Base-by-base conservation (phyloP, 306 rosid species). In the Cicer cuneatum region DNA sequence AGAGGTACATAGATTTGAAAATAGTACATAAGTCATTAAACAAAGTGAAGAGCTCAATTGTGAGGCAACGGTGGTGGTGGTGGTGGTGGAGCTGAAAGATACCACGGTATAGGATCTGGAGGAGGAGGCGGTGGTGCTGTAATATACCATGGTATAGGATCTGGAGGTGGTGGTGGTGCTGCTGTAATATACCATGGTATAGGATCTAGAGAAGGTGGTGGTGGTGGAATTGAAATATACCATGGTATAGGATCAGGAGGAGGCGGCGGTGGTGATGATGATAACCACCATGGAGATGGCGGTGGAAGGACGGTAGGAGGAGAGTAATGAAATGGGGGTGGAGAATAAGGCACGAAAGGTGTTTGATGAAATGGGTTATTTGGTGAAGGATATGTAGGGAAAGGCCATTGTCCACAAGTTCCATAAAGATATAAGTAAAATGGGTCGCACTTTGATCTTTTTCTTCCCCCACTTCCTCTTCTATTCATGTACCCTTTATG, bases 371-470 rank as follows among this genome's bases (percentile, higher is more conserved):
- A 88, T 0, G 96, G 96, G 74, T 90, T 90, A 56, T 86, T 53
- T 45, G 89, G 90, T 46, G 89, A 88, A 46, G 88, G 92, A 61
- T n/a, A 68, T 2, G 81, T 91, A 46, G 90, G 82, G 18, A 91
- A 91, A 75, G 92, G 94, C 94, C 92, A 91, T 58, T 75, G 86
- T 40, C 89, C 90, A 65, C 94, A 89, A 2, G 46, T 45, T 7
- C 56, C 90, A 75, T 80, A 89, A 2, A 91, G 66, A 71, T 57
- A 91, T 19, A 67, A 80, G 82, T 78, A 91, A 40, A 91, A 77
- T 5, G 92, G 90, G 63, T 91, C 97, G 67, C 94, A 89, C 70
- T 47, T 21, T 5, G 59, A 46, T 1, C 79, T 41, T 54, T 86
- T 74, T 40, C 83, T 40, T 46, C 81, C 24, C n/a, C 73, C 21